These are phyloP conservation scores for Taphrina confusa DNA, from an alignment of 1,139 yeast species.

Conservation along the genomic window DNA sequence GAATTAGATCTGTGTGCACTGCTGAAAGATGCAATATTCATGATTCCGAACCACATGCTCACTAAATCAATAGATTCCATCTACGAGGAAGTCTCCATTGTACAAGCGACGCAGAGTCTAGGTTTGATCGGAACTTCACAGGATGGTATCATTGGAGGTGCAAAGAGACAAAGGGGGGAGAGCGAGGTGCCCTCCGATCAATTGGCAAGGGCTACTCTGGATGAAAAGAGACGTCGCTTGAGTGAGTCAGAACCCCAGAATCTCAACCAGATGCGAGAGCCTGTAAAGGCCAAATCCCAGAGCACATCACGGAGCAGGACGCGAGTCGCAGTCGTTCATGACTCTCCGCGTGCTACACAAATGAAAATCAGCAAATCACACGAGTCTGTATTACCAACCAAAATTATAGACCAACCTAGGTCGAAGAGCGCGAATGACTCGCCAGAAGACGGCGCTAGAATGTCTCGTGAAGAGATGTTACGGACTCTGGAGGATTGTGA, in stretches of 20 bases:
- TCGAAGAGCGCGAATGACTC: background rate
- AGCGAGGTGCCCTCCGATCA: conserved; percentile 31
- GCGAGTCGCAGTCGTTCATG: background rate
- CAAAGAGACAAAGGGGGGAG: conserved; percentile 31
- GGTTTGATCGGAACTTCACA: background rate
- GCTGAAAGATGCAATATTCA: conserved; percentile 13
- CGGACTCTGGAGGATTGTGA: conserved; percentile 2
- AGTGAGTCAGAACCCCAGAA: conserved; percentile 22
- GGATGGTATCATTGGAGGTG: conserved; percentile 1
- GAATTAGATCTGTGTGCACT: conserved; percentile 1
- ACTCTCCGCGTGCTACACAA: background rate
- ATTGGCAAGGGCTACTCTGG: conserved; percentile 26
- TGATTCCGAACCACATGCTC: conserved; percentile 24
- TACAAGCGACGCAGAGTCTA: background rate
- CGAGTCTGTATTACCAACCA: background rate
- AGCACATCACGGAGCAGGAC: background rate
- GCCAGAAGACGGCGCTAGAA: conserved; percentile 5
- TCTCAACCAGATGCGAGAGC: conserved; percentile 3
- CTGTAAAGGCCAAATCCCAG: background rate
- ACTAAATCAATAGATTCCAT: conserved; percentile 23
- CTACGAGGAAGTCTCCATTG: conserved; percentile 1
- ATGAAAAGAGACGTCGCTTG: conserved; percentile 31
- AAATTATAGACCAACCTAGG: background rate
- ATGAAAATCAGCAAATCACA: conserved; percentile 4
- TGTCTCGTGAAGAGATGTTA: conserved; percentile 21